Conservation (phyloP, 164 flowering plant species). For the Chimonanthus salicifolius region DNA sequence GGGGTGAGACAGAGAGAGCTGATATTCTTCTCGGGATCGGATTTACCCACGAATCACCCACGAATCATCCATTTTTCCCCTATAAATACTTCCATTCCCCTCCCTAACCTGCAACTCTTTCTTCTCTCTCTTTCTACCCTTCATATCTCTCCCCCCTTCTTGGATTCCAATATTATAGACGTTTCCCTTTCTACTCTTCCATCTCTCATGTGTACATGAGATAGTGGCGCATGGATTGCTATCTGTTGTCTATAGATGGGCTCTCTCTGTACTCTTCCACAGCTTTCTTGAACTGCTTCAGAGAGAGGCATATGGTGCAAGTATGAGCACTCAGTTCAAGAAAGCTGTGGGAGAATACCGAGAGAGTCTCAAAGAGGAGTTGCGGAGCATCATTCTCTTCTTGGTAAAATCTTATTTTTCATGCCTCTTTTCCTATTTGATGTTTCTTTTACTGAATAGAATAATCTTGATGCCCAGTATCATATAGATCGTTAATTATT, state of each 20-base stretch:
- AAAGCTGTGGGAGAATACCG: constrained; percentile 50
- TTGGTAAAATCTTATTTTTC: no score
- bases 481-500: neutral
- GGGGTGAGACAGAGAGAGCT: neutral
- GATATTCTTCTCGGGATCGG: constrained; percentile 15
- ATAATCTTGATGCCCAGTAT: no score
- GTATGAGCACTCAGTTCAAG: constrained; percentile 20
- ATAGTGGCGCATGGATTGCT: neutral
- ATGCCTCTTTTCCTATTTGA: neutral
- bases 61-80: constrained; percentile 1
- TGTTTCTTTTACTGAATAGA: neutral
- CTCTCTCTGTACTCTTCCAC: constrained; percentile 36
- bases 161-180: no score
- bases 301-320: neutral
- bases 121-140: neutral
- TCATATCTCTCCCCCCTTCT: neutral
- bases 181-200: neutral
- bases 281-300: constrained; percentile 43
- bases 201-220: neutral
- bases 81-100: neutral
- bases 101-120: neutral
- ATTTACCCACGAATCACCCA: constrained; percentile 4
- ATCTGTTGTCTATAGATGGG: constrained; percentile 4
- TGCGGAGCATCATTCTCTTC: neutral
- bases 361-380: constrained; percentile 18